Evolutionary conservation across 768 basidiomycete species (phyloP).

Genomic region (Kwoniella dejecticola): DNA sequence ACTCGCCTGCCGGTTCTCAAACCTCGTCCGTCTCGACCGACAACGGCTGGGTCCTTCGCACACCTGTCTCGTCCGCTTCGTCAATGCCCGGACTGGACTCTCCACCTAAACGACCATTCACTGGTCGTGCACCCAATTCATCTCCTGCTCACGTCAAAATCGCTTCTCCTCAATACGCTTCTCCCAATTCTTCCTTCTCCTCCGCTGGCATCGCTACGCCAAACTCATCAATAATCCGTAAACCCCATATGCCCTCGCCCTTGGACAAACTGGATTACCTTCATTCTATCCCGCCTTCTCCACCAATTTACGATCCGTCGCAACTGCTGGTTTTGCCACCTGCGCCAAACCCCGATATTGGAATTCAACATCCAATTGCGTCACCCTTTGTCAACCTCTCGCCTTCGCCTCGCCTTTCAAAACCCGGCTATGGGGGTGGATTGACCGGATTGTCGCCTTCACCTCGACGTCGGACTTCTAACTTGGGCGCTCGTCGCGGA

Average conservation of each 20-base stretch:
- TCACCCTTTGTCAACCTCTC: constrained; percentile 42
- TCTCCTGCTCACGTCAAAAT: constrained; percentile 26
- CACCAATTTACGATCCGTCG: constrained; percentile 34
- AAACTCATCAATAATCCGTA: constrained; percentile 15
- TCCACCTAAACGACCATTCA: constrained; percentile 15
- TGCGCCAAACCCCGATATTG: constrained; percentile 1
- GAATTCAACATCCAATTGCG: constrained; percentile 33
- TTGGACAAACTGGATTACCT: constrained; percentile 35
- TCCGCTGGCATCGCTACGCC: constrained; percentile 2
- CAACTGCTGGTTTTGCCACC: constrained; percentile 31
- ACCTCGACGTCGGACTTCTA: constrained; percentile 18
- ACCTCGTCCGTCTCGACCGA: constrained; percentile 21
- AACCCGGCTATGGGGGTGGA: neutral
- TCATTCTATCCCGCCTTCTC: constrained; percentile 36
- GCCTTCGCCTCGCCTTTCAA: constrained; percentile 13
- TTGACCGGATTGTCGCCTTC: constrained; percentile 12
- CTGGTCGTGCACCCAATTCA: constrained; percentile 8
- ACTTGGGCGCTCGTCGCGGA: constrained; percentile 18
- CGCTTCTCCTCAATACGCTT: constrained; percentile 8
- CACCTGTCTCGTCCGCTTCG: constrained; percentile 20
- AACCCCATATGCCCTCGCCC: constrained; percentile 30
- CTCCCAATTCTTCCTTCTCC: neutral
- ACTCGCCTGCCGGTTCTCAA: constrained; percentile 18
- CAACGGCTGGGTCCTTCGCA: constrained; percentile 14
- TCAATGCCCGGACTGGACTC: constrained; percentile 9